A percentile compares a stretch with the other conserved stretches of the same genome.
These are phyloP conservation scores for Penicillium sp. DNA, from an alignment of 2,329 filamentous ascomycete species.

Conservation along the genomic window DNA sequence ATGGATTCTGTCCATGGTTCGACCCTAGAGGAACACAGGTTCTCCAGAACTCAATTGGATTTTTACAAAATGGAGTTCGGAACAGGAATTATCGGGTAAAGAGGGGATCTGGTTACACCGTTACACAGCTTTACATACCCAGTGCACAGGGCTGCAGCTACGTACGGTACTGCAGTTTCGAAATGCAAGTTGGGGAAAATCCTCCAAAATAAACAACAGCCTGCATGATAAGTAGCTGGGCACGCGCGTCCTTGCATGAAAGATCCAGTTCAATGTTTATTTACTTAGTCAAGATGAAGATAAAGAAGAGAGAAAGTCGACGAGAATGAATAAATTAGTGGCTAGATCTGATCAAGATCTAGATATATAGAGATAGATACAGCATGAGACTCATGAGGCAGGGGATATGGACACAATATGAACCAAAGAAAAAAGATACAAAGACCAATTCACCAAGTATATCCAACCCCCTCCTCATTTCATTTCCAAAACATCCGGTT, in stretches of 20 bases:
- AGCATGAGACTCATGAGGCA: neutral
- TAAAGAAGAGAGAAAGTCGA: too few relatives aligned
- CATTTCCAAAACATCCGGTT: slow-evolving; percentile 14
- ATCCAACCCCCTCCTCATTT: slow-evolving; percentile 14
- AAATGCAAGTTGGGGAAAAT: neutral
- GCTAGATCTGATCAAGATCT: neutral
- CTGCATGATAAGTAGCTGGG: neutral
- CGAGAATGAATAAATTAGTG: neutral
- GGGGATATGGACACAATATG: slow-evolving; percentile 7
- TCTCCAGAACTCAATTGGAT: neutral
- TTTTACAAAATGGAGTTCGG: neutral
- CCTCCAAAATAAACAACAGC: neutral
- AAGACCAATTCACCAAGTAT: neutral
- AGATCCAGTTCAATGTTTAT: neutral
- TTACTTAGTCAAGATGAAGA: neutral
- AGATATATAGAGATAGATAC: slow-evolving; percentile 5
- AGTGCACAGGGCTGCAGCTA: neutral
- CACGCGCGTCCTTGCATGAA: neutral
- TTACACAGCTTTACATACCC: neutral
- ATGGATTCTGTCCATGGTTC: neutral
- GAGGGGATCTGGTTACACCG: neutral
- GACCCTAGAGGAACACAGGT: neutral
- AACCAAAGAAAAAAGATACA: slow-evolving; percentile 6
- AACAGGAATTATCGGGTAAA: neutral
- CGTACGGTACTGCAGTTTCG: neutral